A percentile compares a stretch with the other conserved stretches of the same genome.
phyloP scores from a whole-genome alignment of 306 rosid species.

The Inga laurina region DNA sequence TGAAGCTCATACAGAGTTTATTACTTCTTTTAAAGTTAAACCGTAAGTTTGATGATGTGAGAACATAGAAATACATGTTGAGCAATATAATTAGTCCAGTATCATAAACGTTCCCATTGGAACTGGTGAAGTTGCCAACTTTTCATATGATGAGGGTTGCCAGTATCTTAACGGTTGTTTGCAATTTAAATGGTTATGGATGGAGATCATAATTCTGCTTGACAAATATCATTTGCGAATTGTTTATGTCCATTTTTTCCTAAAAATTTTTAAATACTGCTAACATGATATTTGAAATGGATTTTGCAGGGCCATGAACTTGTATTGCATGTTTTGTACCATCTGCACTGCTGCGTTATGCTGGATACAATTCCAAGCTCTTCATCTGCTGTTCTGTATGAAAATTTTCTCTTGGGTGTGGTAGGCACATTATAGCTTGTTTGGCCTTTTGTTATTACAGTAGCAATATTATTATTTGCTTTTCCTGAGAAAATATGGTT shows the following conservation, averaged over 20 bases:
- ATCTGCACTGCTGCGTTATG: constrained; percentile 66
- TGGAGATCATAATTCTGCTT: constrained; percentile 13
- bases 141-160: constrained; percentile 1
- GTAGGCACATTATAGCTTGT: constrained; percentile 50
- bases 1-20: background rate
- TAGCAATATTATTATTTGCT: background rate
- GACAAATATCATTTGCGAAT: background rate
- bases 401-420: constrained; percentile 86
- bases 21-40: background rate
- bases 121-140: constrained; percentile 7
- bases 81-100: background rate
- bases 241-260: constrained; percentile 5
- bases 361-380: constrained; percentile 59
- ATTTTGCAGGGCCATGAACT: constrained; percentile 93
- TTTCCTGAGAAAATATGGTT: constrained; percentile 29
- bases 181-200: constrained; percentile 7
- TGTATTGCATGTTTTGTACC: constrained; percentile 80
- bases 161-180: background rate
- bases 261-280: background rate
- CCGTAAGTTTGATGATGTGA: constrained; percentile 5
- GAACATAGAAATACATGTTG: constrained; percentile 1
- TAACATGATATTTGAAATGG: constrained; percentile 27
- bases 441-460: constrained; percentile 15
- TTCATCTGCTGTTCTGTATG: constrained; percentile 67
- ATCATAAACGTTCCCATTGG: background rate